Evolutionary conservation across 2,329 filamentous ascomycete species (phyloP).

Genomic region (Penicillium vulpinum): DNA sequence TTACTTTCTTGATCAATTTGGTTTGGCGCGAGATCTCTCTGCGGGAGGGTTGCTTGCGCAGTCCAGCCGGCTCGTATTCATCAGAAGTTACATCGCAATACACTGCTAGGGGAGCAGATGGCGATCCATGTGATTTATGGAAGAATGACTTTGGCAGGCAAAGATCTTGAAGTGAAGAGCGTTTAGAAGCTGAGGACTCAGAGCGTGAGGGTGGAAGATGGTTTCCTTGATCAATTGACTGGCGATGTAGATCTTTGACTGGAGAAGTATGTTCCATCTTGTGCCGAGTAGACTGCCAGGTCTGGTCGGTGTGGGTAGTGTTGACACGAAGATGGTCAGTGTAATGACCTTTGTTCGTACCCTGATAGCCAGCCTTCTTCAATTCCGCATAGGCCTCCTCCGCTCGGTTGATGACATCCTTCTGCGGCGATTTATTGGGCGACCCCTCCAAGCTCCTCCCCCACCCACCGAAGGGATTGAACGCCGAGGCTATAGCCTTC

Average conservation of each 20-base stretch:
- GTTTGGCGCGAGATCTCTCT: slow-evolving; percentile 59
- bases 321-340: slow-evolving; percentile 21
- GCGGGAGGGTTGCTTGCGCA: slow-evolving; percentile 54
- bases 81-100: slow-evolving; percentile 23
- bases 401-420: slow-evolving; percentile 49
- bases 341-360: slow-evolving; percentile 39
- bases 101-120: slow-evolving; percentile 19
- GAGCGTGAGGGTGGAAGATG: slow-evolving; percentile 11
- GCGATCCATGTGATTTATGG: slow-evolving; percentile 31
- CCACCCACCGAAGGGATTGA: slow-evolving; percentile 56
- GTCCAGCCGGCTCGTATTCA: slow-evolving; percentile 26
- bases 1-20: slow-evolving; percentile 60
- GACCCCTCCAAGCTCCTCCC: slow-evolving; percentile 43
- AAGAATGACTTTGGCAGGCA: slow-evolving; percentile 36
- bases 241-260: slow-evolving; percentile 15
- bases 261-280: slow-evolving; percentile 29
- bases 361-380: slow-evolving; percentile 53
- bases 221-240: slow-evolving; percentile 10
- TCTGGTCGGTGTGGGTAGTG: slow-evolving; percentile 33
- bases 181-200: slow-evolving; percentile 30
- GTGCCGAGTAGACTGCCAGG: slow-evolving; percentile 35
- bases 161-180: slow-evolving; percentile 38
- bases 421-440: slow-evolving; percentile 32
- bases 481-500: slow-evolving; percentile 54
- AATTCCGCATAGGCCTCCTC: slow-evolving; percentile 56